Evolutionary conservation across 2,329 filamentous ascomycete species (phyloP).

Genomic region (Cadophora sp.): DNA sequence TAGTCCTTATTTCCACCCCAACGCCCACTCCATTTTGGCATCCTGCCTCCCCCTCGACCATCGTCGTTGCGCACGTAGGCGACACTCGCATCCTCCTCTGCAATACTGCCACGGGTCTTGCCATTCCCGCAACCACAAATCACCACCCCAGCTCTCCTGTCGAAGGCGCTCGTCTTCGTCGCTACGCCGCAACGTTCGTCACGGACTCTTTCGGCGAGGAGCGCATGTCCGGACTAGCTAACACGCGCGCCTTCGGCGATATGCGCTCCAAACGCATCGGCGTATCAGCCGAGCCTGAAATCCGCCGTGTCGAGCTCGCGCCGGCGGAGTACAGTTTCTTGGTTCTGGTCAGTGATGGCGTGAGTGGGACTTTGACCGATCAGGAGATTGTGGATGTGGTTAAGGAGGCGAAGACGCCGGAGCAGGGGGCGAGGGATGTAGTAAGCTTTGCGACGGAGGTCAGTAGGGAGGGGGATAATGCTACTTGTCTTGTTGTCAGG

Average conservation of each 20-base stretch:
- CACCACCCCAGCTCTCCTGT: conserved; percentile 90
- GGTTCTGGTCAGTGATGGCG: conserved; percentile 86
- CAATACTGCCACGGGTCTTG: conserved; percentile 80
- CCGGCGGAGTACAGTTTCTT: conserved; percentile 90
- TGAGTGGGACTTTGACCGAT: conserved; percentile 84
- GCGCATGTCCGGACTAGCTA: conserved; percentile 90
- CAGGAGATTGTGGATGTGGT: conserved; percentile 97
- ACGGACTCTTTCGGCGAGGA: conserved; percentile 98
- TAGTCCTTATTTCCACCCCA: conserved; percentile 90
- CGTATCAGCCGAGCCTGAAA: conserved; percentile 91
- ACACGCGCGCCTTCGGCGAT: conserved; percentile 93
- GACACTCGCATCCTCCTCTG: conserved; percentile 92
- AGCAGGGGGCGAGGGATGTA: conserved; percentile 79
- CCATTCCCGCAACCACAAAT: conserved; percentile 84
- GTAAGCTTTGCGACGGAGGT: conserved; percentile 92
- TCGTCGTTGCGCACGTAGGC: conserved; percentile 89
- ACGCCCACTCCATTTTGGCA: conserved; percentile 96
- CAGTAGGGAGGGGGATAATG: conserved; percentile 63
- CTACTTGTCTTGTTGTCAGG: conserved; percentile 70
- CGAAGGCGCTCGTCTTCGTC: conserved; percentile 82
- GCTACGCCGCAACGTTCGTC: conserved; percentile 86
- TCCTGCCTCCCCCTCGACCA: conserved; percentile 80
- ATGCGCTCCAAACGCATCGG: conserved; percentile 90
- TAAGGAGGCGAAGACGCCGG: conserved; percentile 91
- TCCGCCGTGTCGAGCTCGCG: conserved; percentile 77